Evolutionary conservation across 495 filamentous ascomycete species (phyloP).

Genomic region (Aspergillus diversus): DNA sequence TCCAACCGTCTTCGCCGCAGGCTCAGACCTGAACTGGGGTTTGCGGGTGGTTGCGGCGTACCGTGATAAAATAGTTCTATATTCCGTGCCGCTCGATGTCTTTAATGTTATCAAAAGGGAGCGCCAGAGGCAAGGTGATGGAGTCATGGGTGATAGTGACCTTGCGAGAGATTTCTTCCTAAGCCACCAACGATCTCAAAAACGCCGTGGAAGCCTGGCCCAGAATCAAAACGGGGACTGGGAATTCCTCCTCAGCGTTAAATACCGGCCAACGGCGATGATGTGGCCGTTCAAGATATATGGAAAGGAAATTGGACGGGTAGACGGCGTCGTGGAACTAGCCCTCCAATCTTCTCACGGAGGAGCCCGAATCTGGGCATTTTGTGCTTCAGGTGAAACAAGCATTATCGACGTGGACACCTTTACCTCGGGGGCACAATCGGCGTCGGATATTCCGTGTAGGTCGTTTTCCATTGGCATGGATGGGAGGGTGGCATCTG

Average conservation of each 20-base stretch:
- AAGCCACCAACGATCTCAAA: slow-evolving; percentile 33
- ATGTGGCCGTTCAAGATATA: slow-evolving; percentile 50
- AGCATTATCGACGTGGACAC: slow-evolving; percentile 45
- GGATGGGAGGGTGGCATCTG: slow-evolving; percentile 35
- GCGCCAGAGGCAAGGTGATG: slow-evolving; percentile 38
- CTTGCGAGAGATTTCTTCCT: slow-evolving; percentile 40
- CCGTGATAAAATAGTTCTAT: slow-evolving; percentile 58
- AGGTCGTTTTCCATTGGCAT: slow-evolving; percentile 30
- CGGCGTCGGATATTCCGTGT: slow-evolving; percentile 26
- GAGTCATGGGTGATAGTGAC: slow-evolving; percentile 42
- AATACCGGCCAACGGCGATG: slow-evolving; percentile 40
- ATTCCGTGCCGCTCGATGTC: slow-evolving; percentile 65
- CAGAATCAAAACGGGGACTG: slow-evolving; percentile 46
- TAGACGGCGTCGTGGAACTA: slow-evolving; percentile 42
- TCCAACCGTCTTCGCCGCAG: slow-evolving; percentile 59
- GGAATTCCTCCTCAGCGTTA: slow-evolving; percentile 44
- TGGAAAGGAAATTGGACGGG: slow-evolving; percentile 46
- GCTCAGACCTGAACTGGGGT: slow-evolving; percentile 63
- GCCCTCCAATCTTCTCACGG: slow-evolving; percentile 40
- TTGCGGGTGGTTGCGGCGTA: slow-evolving; percentile 66
- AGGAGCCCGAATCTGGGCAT: slow-evolving; percentile 46
- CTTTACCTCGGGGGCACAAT: slow-evolving; percentile 22
- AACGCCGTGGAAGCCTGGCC: slow-evolving; percentile 36
- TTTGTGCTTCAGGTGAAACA: slow-evolving; percentile 36
- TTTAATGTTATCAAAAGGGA: slow-evolving; percentile 51